These are phyloP conservation scores for Mycena olivaceomarginata DNA, from an alignment of 768 basidiomycete species.

Conservation along the genomic window DNA sequence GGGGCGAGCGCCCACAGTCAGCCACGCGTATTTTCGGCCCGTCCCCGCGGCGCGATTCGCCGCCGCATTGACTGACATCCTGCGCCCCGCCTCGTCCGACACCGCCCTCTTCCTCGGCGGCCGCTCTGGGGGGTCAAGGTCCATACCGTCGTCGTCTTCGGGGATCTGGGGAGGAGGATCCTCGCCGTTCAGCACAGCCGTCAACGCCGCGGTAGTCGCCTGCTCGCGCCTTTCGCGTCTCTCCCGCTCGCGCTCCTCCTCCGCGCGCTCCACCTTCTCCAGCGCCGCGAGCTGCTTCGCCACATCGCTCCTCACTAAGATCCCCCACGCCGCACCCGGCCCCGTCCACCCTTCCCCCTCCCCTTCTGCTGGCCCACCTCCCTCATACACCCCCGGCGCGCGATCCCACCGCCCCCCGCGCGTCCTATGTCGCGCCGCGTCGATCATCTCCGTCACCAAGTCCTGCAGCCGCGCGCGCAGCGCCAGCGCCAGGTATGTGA, in stretches of 20 bases:
- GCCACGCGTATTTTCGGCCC: conserved; percentile 91
- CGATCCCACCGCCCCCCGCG: conserved; percentile 79
- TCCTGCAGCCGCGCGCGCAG: conserved; percentile 86
- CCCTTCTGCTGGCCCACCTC: conserved; percentile 56
- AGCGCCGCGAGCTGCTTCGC: conserved; percentile 85
- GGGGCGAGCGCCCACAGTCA: conserved; percentile 71
- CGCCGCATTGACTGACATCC: conserved; percentile 87
- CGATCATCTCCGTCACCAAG: conserved; percentile 80
- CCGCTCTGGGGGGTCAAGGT: conserved; percentile 71
- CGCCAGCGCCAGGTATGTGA: conserved; percentile 88
- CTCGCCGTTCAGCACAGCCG: conserved; percentile 70
- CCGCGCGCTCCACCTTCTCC: conserved; percentile 88
- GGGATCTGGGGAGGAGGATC: conserved; percentile 54
- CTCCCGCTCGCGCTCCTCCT: conserved; percentile 82
- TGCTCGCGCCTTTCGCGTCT: conserved; percentile 82
- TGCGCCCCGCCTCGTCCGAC: conserved; percentile 92
- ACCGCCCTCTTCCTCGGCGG: conserved; percentile 90
- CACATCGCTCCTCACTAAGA: conserved; percentile 84
- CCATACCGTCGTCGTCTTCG: conserved; percentile 61
- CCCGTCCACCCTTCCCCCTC: too few species aligned
- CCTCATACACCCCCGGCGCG: conserved; percentile 78
- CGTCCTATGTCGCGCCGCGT: conserved; percentile 80
- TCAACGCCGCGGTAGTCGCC: conserved; percentile 82
- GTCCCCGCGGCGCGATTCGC: conserved; percentile 91
- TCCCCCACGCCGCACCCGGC: conserved; percentile 84